phyloP scores from a whole-genome alignment of 129 eudicot species.

The Flaveria linearis region DNA sequence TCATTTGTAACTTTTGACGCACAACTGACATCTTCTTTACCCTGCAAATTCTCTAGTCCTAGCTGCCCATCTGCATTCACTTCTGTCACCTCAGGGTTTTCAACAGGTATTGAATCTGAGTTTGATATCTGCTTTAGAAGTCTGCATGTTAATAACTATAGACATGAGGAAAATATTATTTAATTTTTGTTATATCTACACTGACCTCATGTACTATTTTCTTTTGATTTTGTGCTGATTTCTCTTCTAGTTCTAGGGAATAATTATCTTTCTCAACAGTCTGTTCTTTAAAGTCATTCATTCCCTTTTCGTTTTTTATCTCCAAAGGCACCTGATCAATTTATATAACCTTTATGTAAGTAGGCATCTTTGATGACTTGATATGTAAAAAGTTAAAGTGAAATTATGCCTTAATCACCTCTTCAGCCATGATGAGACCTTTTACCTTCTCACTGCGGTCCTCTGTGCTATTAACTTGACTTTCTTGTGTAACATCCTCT shows the following conservation, averaged over 20 bases:
- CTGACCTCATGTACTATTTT: conserved; percentile 28
- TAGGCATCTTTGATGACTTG: conserved; percentile 2
- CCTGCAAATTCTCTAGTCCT: conserved; percentile 19
- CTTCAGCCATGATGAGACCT: conserved; percentile 33
- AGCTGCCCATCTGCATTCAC: conserved; percentile 3
- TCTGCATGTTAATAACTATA: conserved; percentile 14
- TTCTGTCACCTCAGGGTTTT: conserved; percentile 25
- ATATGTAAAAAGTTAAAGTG: conserved; percentile 14
- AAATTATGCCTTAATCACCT: conserved; percentile 25
- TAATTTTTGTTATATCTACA: background rate
- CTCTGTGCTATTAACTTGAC: conserved; percentile 11
- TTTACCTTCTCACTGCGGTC: conserved; percentile 24
- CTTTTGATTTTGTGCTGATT: conserved; percentile 25
- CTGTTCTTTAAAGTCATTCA: conserved; percentile 21
- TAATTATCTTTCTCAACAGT: conserved; percentile 13
- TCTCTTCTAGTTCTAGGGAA: conserved; percentile 19
- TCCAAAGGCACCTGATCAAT: conserved; percentile 26
- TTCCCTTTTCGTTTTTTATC: conserved; percentile 1
- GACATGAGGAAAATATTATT: background rate
- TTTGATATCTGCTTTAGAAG: conserved; percentile 29
- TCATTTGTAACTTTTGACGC: conserved; percentile 17
- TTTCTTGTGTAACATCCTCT: conserved; percentile 26
- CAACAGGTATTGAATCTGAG: conserved; percentile 23
- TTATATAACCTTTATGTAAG: conserved; percentile 13
- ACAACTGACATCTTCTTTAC: conserved; percentile 29